Evolutionary conservation across 2,329 filamentous ascomycete genomes (phyloP).

Genomic region (Hypocreales sp.): DNA sequence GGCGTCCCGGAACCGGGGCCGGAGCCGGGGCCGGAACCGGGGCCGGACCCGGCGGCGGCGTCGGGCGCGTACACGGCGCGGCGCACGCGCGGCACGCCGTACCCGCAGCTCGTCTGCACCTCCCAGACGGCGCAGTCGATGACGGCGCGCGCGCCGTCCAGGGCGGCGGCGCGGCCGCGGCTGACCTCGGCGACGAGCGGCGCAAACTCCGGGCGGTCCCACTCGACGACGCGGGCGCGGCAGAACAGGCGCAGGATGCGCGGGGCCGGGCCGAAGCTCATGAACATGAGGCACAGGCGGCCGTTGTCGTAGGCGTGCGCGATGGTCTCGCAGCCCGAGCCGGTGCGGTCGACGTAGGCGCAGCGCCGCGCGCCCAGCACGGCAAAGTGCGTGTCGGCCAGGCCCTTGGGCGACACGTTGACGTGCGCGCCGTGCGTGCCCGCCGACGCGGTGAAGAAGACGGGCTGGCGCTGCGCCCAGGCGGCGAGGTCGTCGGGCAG

Average conservation of each 20-base stretch:
- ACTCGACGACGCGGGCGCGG: conserved; percentile 41
- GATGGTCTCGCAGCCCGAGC: conserved; percentile 63
- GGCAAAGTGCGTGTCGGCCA: conserved; percentile 44
- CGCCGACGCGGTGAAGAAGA: conserved; percentile 65
- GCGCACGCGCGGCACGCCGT: conserved; percentile 40
- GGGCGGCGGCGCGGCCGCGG: conserved; percentile 7
- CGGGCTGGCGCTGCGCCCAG: conserved; percentile 51
- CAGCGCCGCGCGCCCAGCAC: conserved; percentile 41
- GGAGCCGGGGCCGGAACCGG: too few relatives aligned
- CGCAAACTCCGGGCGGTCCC: conserved; percentile 33
- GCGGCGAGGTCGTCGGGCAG: conserved; percentile 38
- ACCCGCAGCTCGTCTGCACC: conserved; percentile 53
- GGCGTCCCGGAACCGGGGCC: too few relatives aligned
- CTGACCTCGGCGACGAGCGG: conserved; percentile 19
- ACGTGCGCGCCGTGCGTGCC: conserved; percentile 53
- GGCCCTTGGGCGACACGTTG: conserved; percentile 65
- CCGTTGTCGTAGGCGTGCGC: conserved; percentile 64
- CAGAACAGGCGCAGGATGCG: conserved; percentile 52
- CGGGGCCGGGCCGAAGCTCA: conserved; percentile 42
- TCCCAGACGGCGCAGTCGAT: conserved; percentile 47
- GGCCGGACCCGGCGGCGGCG: background rate
- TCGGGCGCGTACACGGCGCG: conserved; percentile 20
- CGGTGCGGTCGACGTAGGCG: conserved; percentile 60
- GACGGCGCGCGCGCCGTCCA: conserved; percentile 40
- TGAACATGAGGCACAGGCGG: conserved; percentile 61